These are phyloP conservation scores for Ophioceras dolichostomum DNA, from an alignment of 2,329 filamentous ascomycete species.

Conservation along the genomic window DNA sequence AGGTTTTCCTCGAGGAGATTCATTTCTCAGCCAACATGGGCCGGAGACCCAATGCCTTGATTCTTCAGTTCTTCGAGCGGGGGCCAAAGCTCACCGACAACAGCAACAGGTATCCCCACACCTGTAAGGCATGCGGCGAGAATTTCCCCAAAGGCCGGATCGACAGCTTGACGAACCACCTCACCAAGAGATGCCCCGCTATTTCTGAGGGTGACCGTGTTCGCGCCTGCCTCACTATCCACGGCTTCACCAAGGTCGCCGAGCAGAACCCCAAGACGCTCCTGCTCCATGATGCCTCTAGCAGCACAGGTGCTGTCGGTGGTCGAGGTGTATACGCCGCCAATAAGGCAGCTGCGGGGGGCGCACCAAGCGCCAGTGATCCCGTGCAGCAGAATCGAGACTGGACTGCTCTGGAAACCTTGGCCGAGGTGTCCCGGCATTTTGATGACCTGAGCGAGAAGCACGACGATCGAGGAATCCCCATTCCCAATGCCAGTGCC, in stretches of 20 bases:
- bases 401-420: constrained; percentile 72
- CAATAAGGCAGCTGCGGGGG: too few relatives aligned
- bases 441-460: constrained; percentile 58
- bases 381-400: too few relatives aligned
- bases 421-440: constrained; percentile 79
- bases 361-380: too few relatives aligned
- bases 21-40: too few relatives aligned
- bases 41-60: constrained; percentile 71
- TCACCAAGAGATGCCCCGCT: constrained; percentile 77
- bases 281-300: too few relatives aligned
- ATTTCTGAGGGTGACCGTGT: constrained; percentile 64
- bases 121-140: constrained; percentile 78
- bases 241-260: constrained; percentile 46
- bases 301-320: too few relatives aligned
- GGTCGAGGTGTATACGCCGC: too few relatives aligned
- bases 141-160: constrained; percentile 83
- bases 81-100: constrained; percentile 79
- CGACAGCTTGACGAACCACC: constrained; percentile 68
- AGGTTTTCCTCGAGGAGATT: too few relatives aligned
- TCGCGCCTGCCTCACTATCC: constrained; percentile 59
- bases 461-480: constrained; percentile 34
- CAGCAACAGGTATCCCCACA: constrained; percentile 86
- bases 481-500: constrained; percentile 19
- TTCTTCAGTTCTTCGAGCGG: constrained; percentile 78
- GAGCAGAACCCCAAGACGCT: constrained; percentile 9